Evolutionary conservation across 306 rosid genomes (phyloP), one percentile per base, ranked within the genome.

Genomic region (Pachyrhizus erosus): DNA sequence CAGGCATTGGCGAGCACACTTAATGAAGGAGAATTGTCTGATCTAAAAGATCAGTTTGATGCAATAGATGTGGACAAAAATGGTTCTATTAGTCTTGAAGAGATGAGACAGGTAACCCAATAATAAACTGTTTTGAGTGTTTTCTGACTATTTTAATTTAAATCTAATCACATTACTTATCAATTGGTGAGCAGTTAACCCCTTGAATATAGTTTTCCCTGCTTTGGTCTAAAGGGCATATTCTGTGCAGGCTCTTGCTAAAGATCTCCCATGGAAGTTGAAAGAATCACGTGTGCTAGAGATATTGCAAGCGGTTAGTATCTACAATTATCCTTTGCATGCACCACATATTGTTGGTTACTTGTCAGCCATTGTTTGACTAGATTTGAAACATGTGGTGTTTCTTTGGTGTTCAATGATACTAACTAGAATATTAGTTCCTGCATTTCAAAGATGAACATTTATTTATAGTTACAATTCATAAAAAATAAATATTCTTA

Each of bases 1-100:
- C 85, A 96, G 99, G 99, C 98, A 68, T 84, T 96, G 89, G 99
- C 99, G 69, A 92, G 99, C 91, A 96, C 99, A 23, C 93, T 96
- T 49, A 83, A 90, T 40, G 92, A 92, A 43, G 99, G 80, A 72
- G 99, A 96, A 87, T 88, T 96, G 65, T 80, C 97, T 49, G 94
- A 93, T 89, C 93, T 96, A 66, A 94, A 86, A 48, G 99, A 96
- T 87, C 99, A 96, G 85, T 96, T 96, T 81, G 94, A 92, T 80
- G 99, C 99, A 71, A 96, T 96, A 80, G 99, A 96, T 43, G 97
- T 96, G 80, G 99, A 96, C 86, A 96, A 93, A 90, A 96, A 89
- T 72, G 99, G 99, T 57, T 72, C 94, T 43, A 96, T 96, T 86
- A 96, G 99, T 82, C 94, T 96, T 29, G 99, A 96, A 82, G 99